Evolutionary conservation across 2,329 filamentous ascomycete genomes (phyloP), one percentile per base, ranked within the genome.

Genomic region (Nemania diffusa): DNA sequence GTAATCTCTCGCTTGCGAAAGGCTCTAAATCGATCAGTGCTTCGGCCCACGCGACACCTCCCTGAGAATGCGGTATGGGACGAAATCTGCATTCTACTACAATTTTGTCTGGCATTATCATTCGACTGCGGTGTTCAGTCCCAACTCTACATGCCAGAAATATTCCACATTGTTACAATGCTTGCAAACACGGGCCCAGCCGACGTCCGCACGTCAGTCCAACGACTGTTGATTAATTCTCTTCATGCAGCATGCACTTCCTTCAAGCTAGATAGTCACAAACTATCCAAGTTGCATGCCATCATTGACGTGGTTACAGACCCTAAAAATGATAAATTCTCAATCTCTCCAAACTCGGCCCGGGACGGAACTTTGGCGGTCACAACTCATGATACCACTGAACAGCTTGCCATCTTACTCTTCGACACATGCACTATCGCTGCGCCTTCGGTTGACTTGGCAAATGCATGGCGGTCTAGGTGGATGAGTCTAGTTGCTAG

Each of bases 401-500:
- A 92, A 74, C 86, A 84, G 57, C 81, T 92, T 6, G 88, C 89
- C 0, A 83, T 83, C 24, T 77, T 90, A 1, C 78, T 92, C 20
- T 88, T 90, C 57, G 89, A 92, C 65, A 83, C 90, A 15, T 91
- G 87, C 69, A 82, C 84, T 1, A 81, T 90, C 17, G 89, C 89
- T 2, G 89, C 90, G 13, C 87, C 89, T 11, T 88, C 88, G 0
- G 79, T 88, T 8, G 88, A 91, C 71, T 82, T 90, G 73, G 86
- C 88, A 24, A 92, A 92, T 73, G 85, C 87, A 17, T 92, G 90
- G 90, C 85, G 90, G 27, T 89, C 90, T 22, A 85, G 90, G 22
- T 92, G 90, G 90, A 91, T 92, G 90, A 91, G 89, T 72, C 80
- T 92, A 24, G 89, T 92, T 44, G 89, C 90, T 17, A 92, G 90